Conservation (phyloP, 805 yeast species). For the Teunomyces tritomae region DNA sequence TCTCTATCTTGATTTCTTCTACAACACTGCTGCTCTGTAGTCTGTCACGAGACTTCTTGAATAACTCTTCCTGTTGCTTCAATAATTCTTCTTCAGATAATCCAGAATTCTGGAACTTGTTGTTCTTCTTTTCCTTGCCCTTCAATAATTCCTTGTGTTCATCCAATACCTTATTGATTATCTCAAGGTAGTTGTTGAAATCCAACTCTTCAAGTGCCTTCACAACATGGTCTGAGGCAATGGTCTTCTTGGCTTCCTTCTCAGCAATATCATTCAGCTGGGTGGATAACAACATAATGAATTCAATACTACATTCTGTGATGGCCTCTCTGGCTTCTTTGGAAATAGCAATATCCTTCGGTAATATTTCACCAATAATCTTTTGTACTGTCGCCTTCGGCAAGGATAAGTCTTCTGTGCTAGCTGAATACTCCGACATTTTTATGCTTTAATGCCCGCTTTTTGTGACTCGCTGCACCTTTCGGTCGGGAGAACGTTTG, state of each 20-base stretch:
- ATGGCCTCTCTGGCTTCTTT: constrained; percentile 94
- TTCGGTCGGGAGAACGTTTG: neutral
- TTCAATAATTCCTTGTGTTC: constrained; percentile 89
- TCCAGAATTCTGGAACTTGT: constrained; percentile 91
- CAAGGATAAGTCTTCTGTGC: constrained; percentile 38
- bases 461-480: neutral
- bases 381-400: constrained; percentile 91
- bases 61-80: constrained; percentile 88
- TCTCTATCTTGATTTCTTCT: constrained; percentile 12
- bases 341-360: constrained; percentile 82
- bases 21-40: constrained; percentile 38
- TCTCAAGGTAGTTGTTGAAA: constrained; percentile 78
- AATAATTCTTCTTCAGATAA: constrained; percentile 88
- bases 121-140: constrained; percentile 85
- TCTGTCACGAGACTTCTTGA: constrained; percentile 71
- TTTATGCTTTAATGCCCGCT: neutral
- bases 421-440: constrained; percentile 41
- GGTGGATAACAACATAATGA: constrained; percentile 89
- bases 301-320: constrained; percentile 94
- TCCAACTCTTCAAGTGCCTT: constrained; percentile 87
- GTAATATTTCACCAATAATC: constrained; percentile 84
- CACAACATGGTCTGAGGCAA: constrained; percentile 93
- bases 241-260: constrained; percentile 92
- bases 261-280: constrained; percentile 96
- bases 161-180: constrained; percentile 70